These are phyloP conservation scores for Lecanicillium sp. DNA, from an alignment of 2,329 filamentous ascomycete species.

Conservation along the genomic window DNA sequence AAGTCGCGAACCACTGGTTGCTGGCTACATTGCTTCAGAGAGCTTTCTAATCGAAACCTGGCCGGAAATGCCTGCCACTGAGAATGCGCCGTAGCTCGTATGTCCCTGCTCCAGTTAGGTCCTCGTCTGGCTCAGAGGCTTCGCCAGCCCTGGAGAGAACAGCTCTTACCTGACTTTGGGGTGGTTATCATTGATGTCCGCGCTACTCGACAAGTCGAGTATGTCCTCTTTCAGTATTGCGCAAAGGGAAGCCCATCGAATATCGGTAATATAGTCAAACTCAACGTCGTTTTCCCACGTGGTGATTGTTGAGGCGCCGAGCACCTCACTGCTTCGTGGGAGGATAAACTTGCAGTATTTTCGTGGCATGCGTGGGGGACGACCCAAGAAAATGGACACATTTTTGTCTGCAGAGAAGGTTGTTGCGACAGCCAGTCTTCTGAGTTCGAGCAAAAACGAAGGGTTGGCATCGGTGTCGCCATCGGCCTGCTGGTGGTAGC, in stretches of 20 bases:
- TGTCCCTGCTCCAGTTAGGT: slow-evolving; percentile 1
- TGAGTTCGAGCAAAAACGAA: slow-evolving; percentile 30
- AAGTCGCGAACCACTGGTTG: slow-evolving; percentile 5
- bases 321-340: slow-evolving; percentile 5
- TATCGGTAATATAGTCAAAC: slow-evolving; percentile 9
- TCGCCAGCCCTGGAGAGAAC: too few relatives aligned
- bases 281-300: slow-evolving; percentile 6
- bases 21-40: slow-evolving; percentile 6
- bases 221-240: slow-evolving; percentile 9
- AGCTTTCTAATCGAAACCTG: slow-evolving; percentile 7
- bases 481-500: slow-evolving; percentile 32
- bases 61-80: slow-evolving; percentile 8
- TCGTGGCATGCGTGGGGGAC: slow-evolving; percentile 36
- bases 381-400: slow-evolving; percentile 40
- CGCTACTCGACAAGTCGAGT: slow-evolving; percentile 5
- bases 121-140: too few relatives aligned
- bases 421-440: slow-evolving; percentile 30
- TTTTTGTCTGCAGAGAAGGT: slow-evolving; percentile 39
- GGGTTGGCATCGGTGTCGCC: slow-evolving; percentile 17
- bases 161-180: slow-evolving; percentile 7
- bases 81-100: slow-evolving; percentile 1
- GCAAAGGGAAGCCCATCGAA: slow-evolving; percentile 7
- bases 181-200: slow-evolving; percentile 1
- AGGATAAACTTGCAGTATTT: slow-evolving; percentile 30
- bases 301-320: slow-evolving; percentile 1